Base-by-base conservation (phyloP, 441 rosid species). In the Gossypium gossypioides region DNA sequence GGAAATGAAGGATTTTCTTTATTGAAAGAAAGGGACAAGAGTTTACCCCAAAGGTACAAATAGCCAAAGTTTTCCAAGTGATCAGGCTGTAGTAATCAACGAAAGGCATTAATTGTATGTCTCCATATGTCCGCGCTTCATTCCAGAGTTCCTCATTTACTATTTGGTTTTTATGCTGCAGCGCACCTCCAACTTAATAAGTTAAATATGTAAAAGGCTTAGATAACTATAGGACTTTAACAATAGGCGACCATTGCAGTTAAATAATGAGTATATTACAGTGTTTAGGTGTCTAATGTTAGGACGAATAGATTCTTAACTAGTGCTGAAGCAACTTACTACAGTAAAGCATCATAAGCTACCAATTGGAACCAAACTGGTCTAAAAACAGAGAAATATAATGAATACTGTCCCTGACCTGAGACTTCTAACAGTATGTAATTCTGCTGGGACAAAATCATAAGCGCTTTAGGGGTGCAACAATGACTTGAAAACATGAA, bases 61-160 rank as follows among this genome's bases (percentile, higher is more conserved):
- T 95, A 8, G 97, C 98, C 80, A 95, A 78, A 76, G 97, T 92
- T 86, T 95, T 95, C 97, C 93, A 92, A 58, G 95, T 95, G 81
- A 92, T 92, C 72, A 95, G 90, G 84, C 84, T 91, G 82, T 95
- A 95, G 83, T 95, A 92, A 74, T 92, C 99, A 72, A 92, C 98
- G 79, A 95, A 95, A 70, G 98, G 99, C 98, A 95, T 87, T 72
- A 92, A 79, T 81, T 92, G 98, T 75, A 95, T 80, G 74, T 95
- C 98, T 79, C 92, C 90, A 46, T 92, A 89, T 10, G 90, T 92
- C 42, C 69, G 72, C 60, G 95, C 97, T 79, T 95, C 99, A 34
- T 86, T 85, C 98, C 99, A 95, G 6, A 95, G 95, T 80, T 95
- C 94, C 79, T 85, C 82, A 74, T 95, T 95, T 1, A 92, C 98